Conservation (phyloP, 2,329 filamentous ascomycete genomes). For the Sporothrix phasma region DNA sequence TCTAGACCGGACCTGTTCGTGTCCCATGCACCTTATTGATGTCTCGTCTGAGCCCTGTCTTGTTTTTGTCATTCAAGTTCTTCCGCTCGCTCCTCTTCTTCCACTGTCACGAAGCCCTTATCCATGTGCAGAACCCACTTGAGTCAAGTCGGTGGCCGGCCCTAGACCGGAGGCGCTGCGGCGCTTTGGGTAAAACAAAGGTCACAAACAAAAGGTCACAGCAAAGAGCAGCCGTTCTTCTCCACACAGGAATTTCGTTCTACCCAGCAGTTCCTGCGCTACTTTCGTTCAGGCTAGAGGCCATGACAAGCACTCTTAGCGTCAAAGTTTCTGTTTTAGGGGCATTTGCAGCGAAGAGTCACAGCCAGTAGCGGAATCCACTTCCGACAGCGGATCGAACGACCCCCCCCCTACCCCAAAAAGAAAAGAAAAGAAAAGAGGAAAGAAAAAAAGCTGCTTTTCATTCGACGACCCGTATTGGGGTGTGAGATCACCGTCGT, state of each 20-base stretch:
- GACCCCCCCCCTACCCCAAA: too few relatives aligned
- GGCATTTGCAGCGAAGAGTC: not conserved
- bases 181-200: too few relatives aligned
- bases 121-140: too few relatives aligned
- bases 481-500: not conserved
- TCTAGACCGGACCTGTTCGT: not conserved
- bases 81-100: not conserved
- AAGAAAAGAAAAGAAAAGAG: too few relatives aligned
- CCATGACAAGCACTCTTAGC: not conserved
- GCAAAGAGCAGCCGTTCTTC: not conserved
- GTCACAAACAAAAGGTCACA: too few relatives aligned
- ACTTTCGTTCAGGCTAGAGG: not conserved
- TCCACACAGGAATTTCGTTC: not conserved
- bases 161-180: not conserved
- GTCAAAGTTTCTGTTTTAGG: not conserved
- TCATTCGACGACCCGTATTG: too few relatives aligned
- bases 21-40: not conserved
- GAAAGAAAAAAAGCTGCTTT: too few relatives aligned
- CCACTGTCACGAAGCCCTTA: not conserved
- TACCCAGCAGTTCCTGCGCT: not conserved
- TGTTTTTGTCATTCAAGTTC: not conserved
- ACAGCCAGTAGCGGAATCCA: not conserved
- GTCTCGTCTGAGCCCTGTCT: not conserved
- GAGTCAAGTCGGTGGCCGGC: not conserved
- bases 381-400: not conserved